phyloP scores from a whole-genome alignment of 805 yeast genomes.

The Teunomyces pallodes region DNA sequence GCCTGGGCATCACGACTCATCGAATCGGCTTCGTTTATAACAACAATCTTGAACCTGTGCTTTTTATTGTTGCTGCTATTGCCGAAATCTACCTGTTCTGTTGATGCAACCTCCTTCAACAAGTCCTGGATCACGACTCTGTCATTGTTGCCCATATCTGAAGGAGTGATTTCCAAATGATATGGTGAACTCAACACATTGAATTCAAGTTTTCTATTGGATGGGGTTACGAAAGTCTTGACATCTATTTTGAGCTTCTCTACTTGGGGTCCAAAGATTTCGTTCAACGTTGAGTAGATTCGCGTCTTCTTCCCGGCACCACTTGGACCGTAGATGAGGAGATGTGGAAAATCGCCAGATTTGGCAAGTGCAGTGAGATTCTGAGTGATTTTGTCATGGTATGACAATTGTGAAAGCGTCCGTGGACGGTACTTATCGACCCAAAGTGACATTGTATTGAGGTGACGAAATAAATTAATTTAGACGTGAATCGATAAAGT shows the following conservation, averaged over 20 bases:
- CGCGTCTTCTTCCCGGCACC: constrained; percentile 98
- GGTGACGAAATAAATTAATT: neutral
- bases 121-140: constrained; percentile 92
- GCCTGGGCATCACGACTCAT: constrained; percentile 93
- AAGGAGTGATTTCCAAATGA: constrained; percentile 93
- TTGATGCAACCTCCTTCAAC: constrained; percentile 90
- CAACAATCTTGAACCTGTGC: constrained; percentile 71
- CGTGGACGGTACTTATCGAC: constrained; percentile 91
- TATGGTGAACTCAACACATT: constrained; percentile 89
- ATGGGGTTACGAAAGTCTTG: constrained; percentile 71
- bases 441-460: constrained; percentile 79
- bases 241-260: constrained; percentile 84
- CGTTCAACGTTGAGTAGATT: constrained; percentile 71
- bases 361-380: constrained; percentile 58
- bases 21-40: constrained; percentile 89
- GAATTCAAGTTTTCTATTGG: constrained; percentile 80
- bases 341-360: constrained; percentile 89
- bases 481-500: constrained; percentile 7
- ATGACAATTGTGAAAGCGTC: constrained; percentile 59
- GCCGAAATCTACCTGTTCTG: constrained; percentile 87
- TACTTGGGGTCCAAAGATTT: constrained; percentile 79
- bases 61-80: constrained; percentile 40
- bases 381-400: constrained; percentile 62
- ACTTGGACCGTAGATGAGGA: constrained; percentile 89
- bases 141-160: constrained; percentile 95